These are phyloP conservation scores for Diaporthe vaccinii DNA, from an alignment of 2,329 filamentous ascomycete genomes.

Conservation along the genomic window DNA sequence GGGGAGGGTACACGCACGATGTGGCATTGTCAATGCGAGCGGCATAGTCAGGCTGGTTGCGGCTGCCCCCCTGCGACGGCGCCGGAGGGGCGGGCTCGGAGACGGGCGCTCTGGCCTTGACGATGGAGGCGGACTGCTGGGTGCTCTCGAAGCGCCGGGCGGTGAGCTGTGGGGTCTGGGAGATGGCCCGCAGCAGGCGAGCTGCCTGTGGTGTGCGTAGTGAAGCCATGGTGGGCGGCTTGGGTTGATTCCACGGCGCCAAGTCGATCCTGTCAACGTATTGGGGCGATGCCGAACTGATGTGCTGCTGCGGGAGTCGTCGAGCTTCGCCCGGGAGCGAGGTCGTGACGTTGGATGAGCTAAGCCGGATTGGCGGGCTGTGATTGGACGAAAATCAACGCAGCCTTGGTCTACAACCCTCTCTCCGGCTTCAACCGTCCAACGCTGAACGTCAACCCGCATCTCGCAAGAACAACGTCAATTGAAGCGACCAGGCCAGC, in stretches of 20 bases:
- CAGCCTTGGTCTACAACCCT: constrained; percentile 47
- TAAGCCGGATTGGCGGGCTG: constrained; percentile 11
- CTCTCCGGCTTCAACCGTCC: constrained; percentile 38
- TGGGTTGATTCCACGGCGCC: constrained; percentile 34
- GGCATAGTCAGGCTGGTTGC: constrained; percentile 85
- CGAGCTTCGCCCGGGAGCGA: constrained; percentile 26
- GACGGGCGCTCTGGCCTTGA: constrained; percentile 45
- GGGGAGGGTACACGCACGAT: constrained; percentile 73
- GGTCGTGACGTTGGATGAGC: constrained; percentile 36
- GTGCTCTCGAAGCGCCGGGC: constrained; percentile 69
- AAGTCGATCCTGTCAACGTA: constrained; percentile 25
- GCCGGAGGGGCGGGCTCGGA: constrained; percentile 54
- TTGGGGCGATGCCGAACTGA: constrained; percentile 36
- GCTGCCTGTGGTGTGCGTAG: constrained; percentile 70
- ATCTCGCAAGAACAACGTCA: constrained; percentile 34
- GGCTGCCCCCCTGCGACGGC: constrained; percentile 50
- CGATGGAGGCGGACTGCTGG: constrained; percentile 53
- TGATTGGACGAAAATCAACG: constrained; percentile 53
- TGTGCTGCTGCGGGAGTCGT: constrained; percentile 13
- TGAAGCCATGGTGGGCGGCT: constrained; percentile 70
- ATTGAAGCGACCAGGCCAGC: constrained; percentile 48
- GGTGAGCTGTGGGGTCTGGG: constrained; percentile 56
- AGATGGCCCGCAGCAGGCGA: constrained; percentile 64
- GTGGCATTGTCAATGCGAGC: constrained; percentile 88
- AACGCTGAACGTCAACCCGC: constrained; percentile 37